These are phyloP conservation scores for Piper betle DNA, from an alignment of 164 flowering plant genomes.

Conservation along the genomic window DNA sequence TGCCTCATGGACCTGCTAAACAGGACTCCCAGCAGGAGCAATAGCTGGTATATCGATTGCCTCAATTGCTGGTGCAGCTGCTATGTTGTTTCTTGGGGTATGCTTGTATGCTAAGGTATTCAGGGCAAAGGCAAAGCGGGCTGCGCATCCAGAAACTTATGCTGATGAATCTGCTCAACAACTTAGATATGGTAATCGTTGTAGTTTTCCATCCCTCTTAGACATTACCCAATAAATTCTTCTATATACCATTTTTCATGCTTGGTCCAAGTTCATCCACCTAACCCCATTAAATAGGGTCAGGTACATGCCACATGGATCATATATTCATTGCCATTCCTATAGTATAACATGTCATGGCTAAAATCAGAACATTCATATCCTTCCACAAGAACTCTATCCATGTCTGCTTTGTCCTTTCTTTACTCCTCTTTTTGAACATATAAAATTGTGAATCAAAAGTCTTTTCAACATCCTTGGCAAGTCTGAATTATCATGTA, in stretches of 20 bases:
- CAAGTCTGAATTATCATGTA: no score
- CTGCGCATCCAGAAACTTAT: conserved; percentile 15
- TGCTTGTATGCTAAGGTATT: conserved; percentile 22
- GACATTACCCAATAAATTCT: neutral
- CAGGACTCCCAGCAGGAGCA: conserved; percentile 51
- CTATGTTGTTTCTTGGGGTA: conserved; percentile 20
- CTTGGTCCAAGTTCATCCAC: neutral
- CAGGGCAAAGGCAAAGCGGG: conserved; percentile 31
- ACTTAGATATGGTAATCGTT: conserved; percentile 3
- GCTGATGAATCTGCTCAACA: conserved; percentile 18
- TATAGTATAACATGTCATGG: no score
- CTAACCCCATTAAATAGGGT: neutral
- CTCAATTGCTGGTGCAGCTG: conserved; percentile 26
- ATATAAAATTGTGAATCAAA: no score
- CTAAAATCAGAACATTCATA: no score
- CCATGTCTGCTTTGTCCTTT: no score
- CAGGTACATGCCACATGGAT: no score
- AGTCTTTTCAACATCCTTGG: no score
- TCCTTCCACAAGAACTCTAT: no score
- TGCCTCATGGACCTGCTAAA: conserved; percentile 7
- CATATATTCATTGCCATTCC: no score
- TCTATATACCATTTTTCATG: neutral
- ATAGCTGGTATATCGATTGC: conserved; percentile 43
- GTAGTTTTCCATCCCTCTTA: neutral
- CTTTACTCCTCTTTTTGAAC: no score